Conservation (phyloP, 2,329 filamentous ascomycete genomes). For the Pseudopyricularia cyperi region DNA sequence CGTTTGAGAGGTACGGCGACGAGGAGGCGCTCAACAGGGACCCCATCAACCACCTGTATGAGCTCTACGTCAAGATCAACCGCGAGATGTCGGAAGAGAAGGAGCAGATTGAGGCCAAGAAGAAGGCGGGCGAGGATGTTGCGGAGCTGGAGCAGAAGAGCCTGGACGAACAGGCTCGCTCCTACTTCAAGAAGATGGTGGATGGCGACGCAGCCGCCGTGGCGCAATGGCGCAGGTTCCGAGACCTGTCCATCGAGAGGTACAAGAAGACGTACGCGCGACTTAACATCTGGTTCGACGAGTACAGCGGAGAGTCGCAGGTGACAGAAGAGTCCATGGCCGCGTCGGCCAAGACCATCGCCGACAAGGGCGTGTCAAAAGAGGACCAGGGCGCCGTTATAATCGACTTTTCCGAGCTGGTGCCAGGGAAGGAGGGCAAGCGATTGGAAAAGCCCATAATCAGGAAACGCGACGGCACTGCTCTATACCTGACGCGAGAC, state of each 20-base stretch:
- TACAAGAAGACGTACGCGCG: constrained; percentile 58
- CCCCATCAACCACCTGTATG: constrained; percentile 70
- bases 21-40: constrained; percentile 59
- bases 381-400: constrained; percentile 61
- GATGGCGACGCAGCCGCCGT: constrained; percentile 49
- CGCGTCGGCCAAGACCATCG: constrained; percentile 45
- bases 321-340: constrained; percentile 56
- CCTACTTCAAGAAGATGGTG: constrained; percentile 61
- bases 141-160: constrained; percentile 37
- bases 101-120: constrained; percentile 46
- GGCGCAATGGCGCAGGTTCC: constrained; percentile 51
- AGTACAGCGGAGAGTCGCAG: constrained; percentile 64
- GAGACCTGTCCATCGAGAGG: constrained; percentile 52
- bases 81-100: constrained; percentile 53
- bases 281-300: constrained; percentile 59
- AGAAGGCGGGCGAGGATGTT: constrained; percentile 38
- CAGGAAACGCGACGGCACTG: constrained; percentile 61
- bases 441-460: constrained; percentile 58
- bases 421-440: constrained; percentile 54
- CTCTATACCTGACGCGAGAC: constrained; percentile 66
- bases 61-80: constrained; percentile 73
- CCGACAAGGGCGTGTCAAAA: constrained; percentile 50
- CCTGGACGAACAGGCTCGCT: constrained; percentile 61
- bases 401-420: constrained; percentile 57
- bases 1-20: constrained; percentile 61